phyloP scores from a whole-genome alignment of 768 basidiomycete species.

The Xanthoconium purpureum region DNA sequence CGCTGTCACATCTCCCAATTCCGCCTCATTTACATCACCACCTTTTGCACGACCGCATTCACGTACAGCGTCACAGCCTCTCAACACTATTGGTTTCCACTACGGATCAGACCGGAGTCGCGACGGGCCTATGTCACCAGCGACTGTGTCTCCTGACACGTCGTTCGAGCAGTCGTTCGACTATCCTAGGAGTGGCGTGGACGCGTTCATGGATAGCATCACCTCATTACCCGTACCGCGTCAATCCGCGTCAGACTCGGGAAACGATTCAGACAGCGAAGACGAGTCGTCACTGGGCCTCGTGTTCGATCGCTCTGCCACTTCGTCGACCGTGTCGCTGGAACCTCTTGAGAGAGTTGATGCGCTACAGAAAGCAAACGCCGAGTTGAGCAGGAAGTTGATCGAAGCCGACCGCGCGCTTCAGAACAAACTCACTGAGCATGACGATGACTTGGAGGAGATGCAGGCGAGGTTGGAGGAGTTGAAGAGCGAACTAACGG shows the following conservation, averaged over 20 bases:
- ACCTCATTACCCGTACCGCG: constrained; percentile 61
- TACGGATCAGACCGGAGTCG: constrained; percentile 40
- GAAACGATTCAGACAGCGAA: constrained; percentile 50
- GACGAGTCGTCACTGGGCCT: constrained; percentile 52
- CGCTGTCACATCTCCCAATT: constrained; percentile 39
- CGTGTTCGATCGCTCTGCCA: constrained; percentile 55
- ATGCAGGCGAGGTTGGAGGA: constrained; percentile 78
- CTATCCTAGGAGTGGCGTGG: constrained; percentile 31
- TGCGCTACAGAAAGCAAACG: constrained; percentile 67
- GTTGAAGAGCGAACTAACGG: constrained; percentile 66
- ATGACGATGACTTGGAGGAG: constrained; percentile 82
- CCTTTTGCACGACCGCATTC: constrained; percentile 61
- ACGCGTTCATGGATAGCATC: constrained; percentile 45
- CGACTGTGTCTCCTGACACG: constrained; percentile 35
- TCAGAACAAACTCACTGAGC: constrained; percentile 64
- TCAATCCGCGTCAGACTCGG: constrained; percentile 36
- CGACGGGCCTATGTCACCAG: constrained; percentile 25
- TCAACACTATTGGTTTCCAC: constrained; percentile 38
- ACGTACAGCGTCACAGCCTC: constrained; percentile 53
- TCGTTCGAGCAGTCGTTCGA: constrained; percentile 38
- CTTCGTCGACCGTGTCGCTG: constrained; percentile 66
- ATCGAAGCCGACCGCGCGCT: constrained; percentile 70
- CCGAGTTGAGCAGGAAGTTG: constrained; percentile 71
- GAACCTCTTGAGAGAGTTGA: constrained; percentile 72
- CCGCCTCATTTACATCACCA: constrained; percentile 41